These are phyloP conservation scores for Neurospora sp. DNA, from an alignment of 2,329 filamentous ascomycete genomes.

Conservation along the genomic window DNA sequence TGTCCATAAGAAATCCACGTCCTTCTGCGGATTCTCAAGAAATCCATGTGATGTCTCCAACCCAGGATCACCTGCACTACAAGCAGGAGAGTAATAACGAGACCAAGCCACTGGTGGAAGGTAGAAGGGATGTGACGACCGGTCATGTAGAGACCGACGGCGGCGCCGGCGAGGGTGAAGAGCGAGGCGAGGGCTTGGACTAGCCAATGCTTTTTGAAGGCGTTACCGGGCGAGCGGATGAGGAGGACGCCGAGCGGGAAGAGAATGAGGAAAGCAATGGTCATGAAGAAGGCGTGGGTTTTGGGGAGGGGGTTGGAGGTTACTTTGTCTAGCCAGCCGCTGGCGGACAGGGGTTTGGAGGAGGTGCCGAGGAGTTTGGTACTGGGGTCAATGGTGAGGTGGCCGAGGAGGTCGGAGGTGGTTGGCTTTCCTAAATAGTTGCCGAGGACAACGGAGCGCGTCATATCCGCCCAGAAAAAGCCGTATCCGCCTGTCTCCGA, in stretches of 20 bases:
- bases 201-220: slow-evolving; percentile 12
- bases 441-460: background rate
- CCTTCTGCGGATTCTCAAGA: slow-evolving; percentile 6
- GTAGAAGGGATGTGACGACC: slow-evolving; percentile 5
- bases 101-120: slow-evolving; percentile 10
- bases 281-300: slow-evolving; percentile 13
- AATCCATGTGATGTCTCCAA: slow-evolving; percentile 13
- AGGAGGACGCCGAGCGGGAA: slow-evolving; percentile 15
- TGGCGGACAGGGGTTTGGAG: slow-evolving; percentile 2
- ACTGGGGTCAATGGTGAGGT: background rate
- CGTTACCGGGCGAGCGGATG: slow-evolving; percentile 5
- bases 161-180: slow-evolving; percentile 4
- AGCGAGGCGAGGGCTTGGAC: slow-evolving; percentile 6
- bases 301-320: slow-evolving; percentile 2
- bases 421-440: background rate
- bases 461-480: slow-evolving; percentile 12
- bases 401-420: background rate
- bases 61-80: slow-evolving; percentile 9
- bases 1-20: slow-evolving; percentile 12
- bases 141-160: slow-evolving; percentile 4
- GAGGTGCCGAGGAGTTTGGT: slow-evolving; percentile 3
- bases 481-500: slow-evolving; percentile 8
- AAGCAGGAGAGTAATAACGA: slow-evolving; percentile 1
- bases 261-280: slow-evolving; percentile 12
- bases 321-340: slow-evolving; percentile 1